Evolutionary conservation across 2,329 filamentous ascomycete species (phyloP).

Genomic region (Allantophomopsis cytisporea): DNA sequence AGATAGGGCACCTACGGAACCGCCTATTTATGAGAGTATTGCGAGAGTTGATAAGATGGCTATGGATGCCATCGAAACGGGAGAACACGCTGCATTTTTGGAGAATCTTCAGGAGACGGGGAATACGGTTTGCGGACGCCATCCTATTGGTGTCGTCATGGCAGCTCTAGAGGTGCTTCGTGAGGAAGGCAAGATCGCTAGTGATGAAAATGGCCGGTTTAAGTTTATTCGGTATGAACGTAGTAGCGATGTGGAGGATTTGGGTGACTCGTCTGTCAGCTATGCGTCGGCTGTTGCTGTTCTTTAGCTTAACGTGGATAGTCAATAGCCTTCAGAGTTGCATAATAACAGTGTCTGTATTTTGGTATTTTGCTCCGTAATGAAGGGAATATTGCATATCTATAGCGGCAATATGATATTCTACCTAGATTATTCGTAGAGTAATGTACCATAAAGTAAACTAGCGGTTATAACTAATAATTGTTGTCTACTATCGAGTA

Average conservation of each 20-base stretch:
- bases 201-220: constrained; percentile 16
- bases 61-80: constrained; percentile 74
- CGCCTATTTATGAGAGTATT: constrained; percentile 73
- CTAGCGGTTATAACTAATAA: no score
- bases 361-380: no score
- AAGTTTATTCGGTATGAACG: constrained; percentile 22
- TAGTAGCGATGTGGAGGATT: constrained; percentile 58
- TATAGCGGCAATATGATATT: no score
- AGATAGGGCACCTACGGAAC: constrained; percentile 23
- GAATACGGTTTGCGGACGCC: constrained; percentile 89
- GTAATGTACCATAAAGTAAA: no score
- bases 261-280: constrained; percentile 76
- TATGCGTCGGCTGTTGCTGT: constrained; percentile 89
- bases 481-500: no score
- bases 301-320: constrained; percentile 36
- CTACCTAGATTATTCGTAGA: no score
- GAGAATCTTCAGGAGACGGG: constrained; percentile 55
- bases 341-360: no score
- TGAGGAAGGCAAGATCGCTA: constrained; percentile 21
- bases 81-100: constrained; percentile 57
- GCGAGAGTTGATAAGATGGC: constrained; percentile 64
- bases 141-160: constrained; percentile 90
- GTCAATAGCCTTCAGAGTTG: no score
- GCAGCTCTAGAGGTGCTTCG: constrained; percentile 61
- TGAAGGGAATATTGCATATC: no score